Base-by-base conservation (phyloP, 495 filamentous ascomycete species). In the Daldinia vernicosa region DNA sequence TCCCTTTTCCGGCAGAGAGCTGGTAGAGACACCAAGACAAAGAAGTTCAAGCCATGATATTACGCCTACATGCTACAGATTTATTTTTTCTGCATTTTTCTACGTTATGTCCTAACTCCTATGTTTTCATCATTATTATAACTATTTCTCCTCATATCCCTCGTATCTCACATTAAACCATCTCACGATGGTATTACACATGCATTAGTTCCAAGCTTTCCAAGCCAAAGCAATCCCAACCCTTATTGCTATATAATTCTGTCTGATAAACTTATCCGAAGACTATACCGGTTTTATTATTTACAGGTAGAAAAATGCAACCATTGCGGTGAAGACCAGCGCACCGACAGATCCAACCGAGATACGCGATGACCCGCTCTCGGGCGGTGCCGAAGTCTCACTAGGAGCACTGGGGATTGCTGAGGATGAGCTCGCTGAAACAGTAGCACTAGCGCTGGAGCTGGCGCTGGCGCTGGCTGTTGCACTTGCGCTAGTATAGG, bases 291-390 rank as follows among this genome's bases (percentile, higher is more conserved):
- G 39, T 30, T 24, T 24, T 68, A 57, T 45, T 78, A 57, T 45
- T 78, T 71, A 83, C 61, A 81, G 57, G 63, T 69, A 76, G 67
- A 75, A 69, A 30, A 78, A 67, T 9, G 69, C 76, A 12, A 74
- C 77, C 27, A 82, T 50, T 33, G 80, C 55, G 9, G 79, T 79
- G 35, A 80, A 27, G 14, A 76, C 69, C 1, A 82, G 69, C 11
- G 79, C 80, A 12, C 72, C 69, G 26, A 74, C 66, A 5, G 80
- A 81, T 30, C 79, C 74, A 2, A 60, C 71, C 3, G 70, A 65
- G 28, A 80, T 63, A 45, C 74, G 74, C 33, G 75, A 69, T 3
- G 75, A 75, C 32, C 75, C 75, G 43, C 61, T 63, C 6, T 70
- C 54, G 32, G 74, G 61, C 2, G 72, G 67, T 26, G 76, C 56